A percentile compares a stretch with the other conserved stretches of the same genome.
These are phyloP conservation scores for Solanum gracilifrons DNA, from an alignment of 257 asterid species.

Conservation along the genomic window DNA sequence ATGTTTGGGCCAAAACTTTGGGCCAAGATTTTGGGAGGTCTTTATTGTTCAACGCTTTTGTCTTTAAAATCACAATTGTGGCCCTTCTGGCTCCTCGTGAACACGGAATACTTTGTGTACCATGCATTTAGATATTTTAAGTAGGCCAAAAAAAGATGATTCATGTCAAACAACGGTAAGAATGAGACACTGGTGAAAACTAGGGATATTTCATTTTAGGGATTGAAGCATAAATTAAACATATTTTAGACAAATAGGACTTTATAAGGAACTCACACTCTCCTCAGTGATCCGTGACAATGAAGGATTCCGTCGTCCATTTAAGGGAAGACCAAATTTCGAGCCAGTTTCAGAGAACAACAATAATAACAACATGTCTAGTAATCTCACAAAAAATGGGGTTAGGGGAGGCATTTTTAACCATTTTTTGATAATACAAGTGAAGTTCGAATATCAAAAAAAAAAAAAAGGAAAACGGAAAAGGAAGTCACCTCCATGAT, in stretches of 20 bases:
- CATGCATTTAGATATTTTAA: not conserved
- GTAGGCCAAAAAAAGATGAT: not conserved
- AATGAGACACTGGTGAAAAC: not conserved
- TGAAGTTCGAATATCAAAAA: not conserved
- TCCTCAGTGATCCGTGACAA: not conserved
- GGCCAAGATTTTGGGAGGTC: not conserved
- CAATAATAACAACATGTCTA: too few relatives aligned
- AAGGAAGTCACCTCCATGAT: not conserved
- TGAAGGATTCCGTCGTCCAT: not conserved
- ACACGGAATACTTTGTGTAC: not conserved
- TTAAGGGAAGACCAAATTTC: not conserved
- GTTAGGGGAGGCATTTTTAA: not conserved
- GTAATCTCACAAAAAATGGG: too few relatives aligned
- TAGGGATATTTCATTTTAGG: not conserved
- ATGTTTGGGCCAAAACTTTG: not conserved
- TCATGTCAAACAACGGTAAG: not conserved
- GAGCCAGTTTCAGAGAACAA: not conserved
- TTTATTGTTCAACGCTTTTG: not conserved
- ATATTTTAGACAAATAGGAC: too few relatives aligned
- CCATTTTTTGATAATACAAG: not conserved
- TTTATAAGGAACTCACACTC: too few relatives aligned
- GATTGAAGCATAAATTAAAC: not conserved
- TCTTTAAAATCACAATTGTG: not conserved
- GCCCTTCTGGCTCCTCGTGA: not conserved
- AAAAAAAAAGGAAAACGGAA: too few relatives aligned